Conservation (phyloP, 345 rosid species). For the Ricinus communis region DNA sequence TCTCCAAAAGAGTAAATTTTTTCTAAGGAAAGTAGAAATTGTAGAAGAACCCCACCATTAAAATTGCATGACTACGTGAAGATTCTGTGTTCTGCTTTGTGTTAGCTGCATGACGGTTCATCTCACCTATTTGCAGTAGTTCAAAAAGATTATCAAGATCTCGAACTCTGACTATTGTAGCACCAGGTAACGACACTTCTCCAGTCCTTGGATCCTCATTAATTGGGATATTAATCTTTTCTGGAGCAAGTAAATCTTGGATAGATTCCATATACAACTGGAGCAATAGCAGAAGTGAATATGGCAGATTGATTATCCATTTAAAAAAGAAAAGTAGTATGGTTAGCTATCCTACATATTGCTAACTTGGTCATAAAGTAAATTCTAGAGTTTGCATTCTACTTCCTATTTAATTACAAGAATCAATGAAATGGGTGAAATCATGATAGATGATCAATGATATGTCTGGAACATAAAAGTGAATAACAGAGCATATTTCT, state of each 20-base stretch:
- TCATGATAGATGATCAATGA: not conserved
- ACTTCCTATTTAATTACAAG: not conserved
- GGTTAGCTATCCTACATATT: not conserved
- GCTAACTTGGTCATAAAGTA: not conserved
- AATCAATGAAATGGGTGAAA: not conserved
- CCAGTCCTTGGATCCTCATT: constrained; percentile 81
- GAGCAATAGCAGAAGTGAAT: constrained; percentile 20
- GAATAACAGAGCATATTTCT: constrained; percentile 2
- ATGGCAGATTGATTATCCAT: not conserved
- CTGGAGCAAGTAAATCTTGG: constrained; percentile 93
- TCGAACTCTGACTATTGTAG: constrained; percentile 55
- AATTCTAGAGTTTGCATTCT: not conserved
- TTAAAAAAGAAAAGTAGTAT: not conserved
- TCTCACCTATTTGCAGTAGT: constrained; percentile 79
- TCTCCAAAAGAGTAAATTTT: not conserved
- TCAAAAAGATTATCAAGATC: constrained; percentile 67
- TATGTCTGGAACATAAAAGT: not conserved
- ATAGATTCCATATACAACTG: constrained; percentile 91
- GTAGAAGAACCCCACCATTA: constrained; percentile 51
- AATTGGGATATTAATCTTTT: constrained; percentile 64
- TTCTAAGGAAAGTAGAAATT: not conserved
- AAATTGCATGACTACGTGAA: constrained; percentile 96
- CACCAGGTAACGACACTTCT: constrained; percentile 79
- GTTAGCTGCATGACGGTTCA: constrained; percentile 84
- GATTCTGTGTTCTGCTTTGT: constrained; percentile 94